Percentiles rank a stretch among this genome's conserved stretches.
Conservation (phyloP, 75 land plant genomes). For the Pinus tabuliformis region DNA sequence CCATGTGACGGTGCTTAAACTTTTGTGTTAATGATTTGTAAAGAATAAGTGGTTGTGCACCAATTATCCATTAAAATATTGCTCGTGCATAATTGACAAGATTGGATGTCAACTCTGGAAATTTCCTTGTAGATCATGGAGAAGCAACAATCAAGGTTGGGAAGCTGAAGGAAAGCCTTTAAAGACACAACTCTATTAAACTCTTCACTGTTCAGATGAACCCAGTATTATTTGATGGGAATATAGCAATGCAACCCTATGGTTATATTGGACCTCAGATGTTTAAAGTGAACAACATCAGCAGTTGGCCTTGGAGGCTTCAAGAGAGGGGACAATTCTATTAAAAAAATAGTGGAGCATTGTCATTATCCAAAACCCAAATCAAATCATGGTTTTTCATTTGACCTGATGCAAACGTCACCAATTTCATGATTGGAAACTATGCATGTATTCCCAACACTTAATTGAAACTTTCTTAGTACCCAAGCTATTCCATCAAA, state of each 20-base stretch:
- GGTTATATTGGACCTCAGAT: constrained; percentile 62
- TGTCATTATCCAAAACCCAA: constrained; percentile 28
- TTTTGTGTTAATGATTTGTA: too few species aligned
- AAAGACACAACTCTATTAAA: constrained; percentile 58
- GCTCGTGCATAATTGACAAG: constrained; percentile 30
- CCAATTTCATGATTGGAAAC: constrained; percentile 71
- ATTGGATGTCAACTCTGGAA: constrained; percentile 89
- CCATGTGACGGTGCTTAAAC: too few species aligned
- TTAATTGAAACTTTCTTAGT: neutral
- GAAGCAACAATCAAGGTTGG: constrained; percentile 51
- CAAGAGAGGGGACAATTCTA: constrained; percentile 37
- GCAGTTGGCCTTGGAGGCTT: constrained; percentile 37
- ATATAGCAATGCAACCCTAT: constrained; percentile 49
- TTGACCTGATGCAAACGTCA: constrained; percentile 72
- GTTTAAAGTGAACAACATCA: constrained; percentile 57
- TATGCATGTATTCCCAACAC: constrained; percentile 61
- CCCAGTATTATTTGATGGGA: constrained; percentile 88
- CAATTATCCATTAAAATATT: too few species aligned
- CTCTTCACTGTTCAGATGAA: constrained; percentile 79
- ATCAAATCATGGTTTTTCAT: constrained; percentile 61
- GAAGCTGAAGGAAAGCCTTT: constrained; percentile 37
- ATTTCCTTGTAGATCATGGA: constrained; percentile 49
- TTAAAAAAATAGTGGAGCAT: constrained; percentile 27
- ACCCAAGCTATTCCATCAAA: neutral
- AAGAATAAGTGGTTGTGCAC: too few species aligned